Base-by-base conservation (phyloP, 805 yeast species). In the Nakazawaea siamensis region DNA sequence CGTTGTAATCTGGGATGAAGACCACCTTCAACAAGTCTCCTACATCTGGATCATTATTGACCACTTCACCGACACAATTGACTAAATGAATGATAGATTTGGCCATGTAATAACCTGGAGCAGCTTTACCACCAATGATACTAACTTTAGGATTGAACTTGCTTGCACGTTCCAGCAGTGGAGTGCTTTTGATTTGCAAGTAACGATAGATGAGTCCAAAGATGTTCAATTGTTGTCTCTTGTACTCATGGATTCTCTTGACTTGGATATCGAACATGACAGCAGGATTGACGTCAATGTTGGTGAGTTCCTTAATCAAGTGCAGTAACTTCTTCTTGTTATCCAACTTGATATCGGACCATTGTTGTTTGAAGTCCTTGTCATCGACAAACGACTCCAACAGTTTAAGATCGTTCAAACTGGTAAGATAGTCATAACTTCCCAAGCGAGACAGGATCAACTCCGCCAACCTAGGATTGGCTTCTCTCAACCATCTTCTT, bases 51-150 rank as follows among this genome's bases (percentile, higher is more conserved):
- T 87, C 97, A 41, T 68, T 69, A 60, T 87, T 87, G 43, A 87
- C 76, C 33, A 85, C 90, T 5, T 73, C 77, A 21, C 83, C 79
- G 25, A 86, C 96, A 35, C 82, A 60, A 56, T 83, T 87, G 52
- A 87, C 73, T 57, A 87, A 68, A 58, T 86, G 85, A 54, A 87
- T 88, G 51, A 87, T 83, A 39, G 82, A 73, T 61, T 87, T 87
- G 40, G 97, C 97, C 76, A 87, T 84, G 63, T 84, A 87, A 58
- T 87, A 87, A 45, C 97, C 97, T n/a, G 97, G 97, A 9, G 97
- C 97, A 40, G 94, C 82, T 61, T 88, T 87, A 54, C 97, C 97
- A 46, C 97, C 97, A 57, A 88, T 77, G 41, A 87, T 72, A 28
- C 77, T 70, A 38, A 83, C 92, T 52, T 80, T 83, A 40, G 95